phyloP scores from a whole-genome alignment of 2,329 filamentous ascomycete genomes.

The Penicillium sp. region DNA sequence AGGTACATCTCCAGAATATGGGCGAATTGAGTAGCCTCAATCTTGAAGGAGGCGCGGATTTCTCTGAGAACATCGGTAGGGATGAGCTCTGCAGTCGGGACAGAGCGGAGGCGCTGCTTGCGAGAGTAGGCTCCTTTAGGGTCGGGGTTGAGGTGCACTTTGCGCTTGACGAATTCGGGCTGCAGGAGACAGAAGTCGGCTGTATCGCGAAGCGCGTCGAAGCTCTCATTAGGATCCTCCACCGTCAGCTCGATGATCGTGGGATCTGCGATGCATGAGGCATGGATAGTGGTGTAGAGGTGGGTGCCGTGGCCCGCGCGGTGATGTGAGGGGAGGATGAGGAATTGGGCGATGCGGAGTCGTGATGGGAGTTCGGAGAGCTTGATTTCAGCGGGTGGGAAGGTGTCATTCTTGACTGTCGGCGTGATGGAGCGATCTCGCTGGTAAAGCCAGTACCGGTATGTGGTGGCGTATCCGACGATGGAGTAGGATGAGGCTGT shows the following conservation, averaged over 20 bases:
- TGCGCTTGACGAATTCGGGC: constrained; percentile 53
- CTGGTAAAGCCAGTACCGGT: constrained; percentile 72
- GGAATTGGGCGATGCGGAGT: constrained; percentile 87
- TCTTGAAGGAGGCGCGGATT: constrained; percentile 59
- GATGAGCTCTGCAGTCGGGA: constrained; percentile 59
- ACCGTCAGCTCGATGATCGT: constrained; percentile 84
- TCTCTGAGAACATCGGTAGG: constrained; percentile 54
- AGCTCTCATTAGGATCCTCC: constrained; percentile 82
- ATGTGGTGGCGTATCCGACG: constrained; percentile 86
- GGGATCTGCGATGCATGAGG: constrained; percentile 65
- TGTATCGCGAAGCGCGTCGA: constrained; percentile 66
- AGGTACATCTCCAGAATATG: constrained; percentile 66
- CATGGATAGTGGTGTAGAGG: constrained; percentile 81
- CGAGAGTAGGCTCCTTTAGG: constrained; percentile 40
- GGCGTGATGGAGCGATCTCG: constrained; percentile 45
- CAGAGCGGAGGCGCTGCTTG: constrained; percentile 43
- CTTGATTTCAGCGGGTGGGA: constrained; percentile 49
- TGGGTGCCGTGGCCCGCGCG: constrained; percentile 74
- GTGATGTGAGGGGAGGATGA: constrained; percentile 88
- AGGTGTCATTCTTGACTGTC: constrained; percentile 47
- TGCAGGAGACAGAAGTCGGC: constrained; percentile 63
- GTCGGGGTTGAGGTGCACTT: constrained; percentile 53
- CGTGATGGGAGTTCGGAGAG: constrained; percentile 71
- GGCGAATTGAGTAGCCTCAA: constrained; percentile 64
- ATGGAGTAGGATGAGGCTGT: constrained; percentile 71